Evolutionary conservation across 1,284 basidiomycete species (phyloP), one percentile per base, ranked within the genome.

Genomic region (Ustilago shanxiensis): DNA sequence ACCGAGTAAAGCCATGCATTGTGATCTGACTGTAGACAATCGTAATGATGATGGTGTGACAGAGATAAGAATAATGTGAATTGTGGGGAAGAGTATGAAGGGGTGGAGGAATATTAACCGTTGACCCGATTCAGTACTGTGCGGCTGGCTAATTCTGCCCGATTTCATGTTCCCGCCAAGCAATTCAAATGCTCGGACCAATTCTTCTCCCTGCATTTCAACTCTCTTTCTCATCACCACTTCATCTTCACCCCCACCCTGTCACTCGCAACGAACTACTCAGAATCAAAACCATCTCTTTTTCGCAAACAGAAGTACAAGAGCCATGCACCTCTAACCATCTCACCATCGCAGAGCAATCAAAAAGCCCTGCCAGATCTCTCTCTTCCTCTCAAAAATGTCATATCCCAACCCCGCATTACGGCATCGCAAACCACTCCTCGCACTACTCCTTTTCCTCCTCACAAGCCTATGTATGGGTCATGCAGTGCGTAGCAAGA

Each of bases 401-500:
- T 11, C 33, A 26, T 22, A 3, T 22, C 13, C n/a, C n/a, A 13
- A 5, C 16, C 1, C 18, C 11, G 13, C 37, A 44, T 29, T 26
- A 44, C 57, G 35, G 18, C 29, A 16, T 10, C 28, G 49, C 31
- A 53, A 55, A 14, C 22, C 29, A 1, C 16, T 57, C 20, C 61
- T 64, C 24, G 8, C 16, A 7, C 4, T 51, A 3, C 13, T 44
- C 18, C 31, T 65, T 1, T 24, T 22, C 8, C 13, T 62, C n/a
- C n/a, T 60, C 49, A 35, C 33, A 1, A 18, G 26, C 16, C 24
- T 33, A 24, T 71, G 60, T n/a, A 24, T 41, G 0, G 62, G 57
- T 2, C 70, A 73, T 37, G 75, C 75, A 3, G 55, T 71, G 39
- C 70, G 75, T 8, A 70, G 64, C 33, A 47, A 54, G 9, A 51